These are phyloP conservation scores for Tulasnella calospora DNA, from an alignment of 768 basidiomycete species.

Conservation along the genomic window DNA sequence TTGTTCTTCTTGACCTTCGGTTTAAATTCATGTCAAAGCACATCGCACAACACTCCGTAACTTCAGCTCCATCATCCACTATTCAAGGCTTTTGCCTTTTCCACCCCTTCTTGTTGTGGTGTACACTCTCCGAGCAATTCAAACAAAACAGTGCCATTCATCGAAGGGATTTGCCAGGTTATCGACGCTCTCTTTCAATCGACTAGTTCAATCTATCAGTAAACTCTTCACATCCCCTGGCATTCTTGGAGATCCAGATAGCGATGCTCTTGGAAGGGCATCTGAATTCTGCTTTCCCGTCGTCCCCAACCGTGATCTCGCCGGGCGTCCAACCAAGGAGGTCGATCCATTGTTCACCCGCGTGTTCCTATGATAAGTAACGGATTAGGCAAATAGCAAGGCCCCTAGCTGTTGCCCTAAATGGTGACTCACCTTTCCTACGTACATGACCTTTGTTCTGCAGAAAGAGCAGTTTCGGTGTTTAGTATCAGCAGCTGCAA, in stretches of 20 bases:
- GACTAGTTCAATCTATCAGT: neutral
- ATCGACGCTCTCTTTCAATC: neutral
- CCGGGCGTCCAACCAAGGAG: slow-evolving; percentile 45
- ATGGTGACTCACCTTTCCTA: neutral
- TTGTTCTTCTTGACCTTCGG: neutral
- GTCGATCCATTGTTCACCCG: slow-evolving; percentile 46
- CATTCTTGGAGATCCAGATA: slow-evolving; percentile 36
- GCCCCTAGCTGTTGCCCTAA: neutral
- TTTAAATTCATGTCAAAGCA: slow-evolving; percentile 6
- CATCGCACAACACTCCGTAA: neutral
- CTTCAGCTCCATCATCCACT: neutral
- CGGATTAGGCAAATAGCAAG: neutral
- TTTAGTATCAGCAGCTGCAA: neutral
- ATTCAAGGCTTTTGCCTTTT: neutral
- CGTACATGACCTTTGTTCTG: neutral
- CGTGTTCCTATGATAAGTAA: slow-evolving; percentile 35
- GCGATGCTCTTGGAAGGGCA: slow-evolving; percentile 39
- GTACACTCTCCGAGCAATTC: neutral
- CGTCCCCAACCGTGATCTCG: slow-evolving; percentile 44
- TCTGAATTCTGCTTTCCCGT: slow-evolving; percentile 46
- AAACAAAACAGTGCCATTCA: neutral
- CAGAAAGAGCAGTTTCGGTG: too few relatives aligned
- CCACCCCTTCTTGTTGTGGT: neutral
- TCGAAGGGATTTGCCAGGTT: neutral
- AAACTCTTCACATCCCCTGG: neutral